Evolutionary conservation across 2,329 filamentous ascomycete species (phyloP), one percentile per base, ranked within the genome.

Genomic region (Fusarium incarnatum): DNA sequence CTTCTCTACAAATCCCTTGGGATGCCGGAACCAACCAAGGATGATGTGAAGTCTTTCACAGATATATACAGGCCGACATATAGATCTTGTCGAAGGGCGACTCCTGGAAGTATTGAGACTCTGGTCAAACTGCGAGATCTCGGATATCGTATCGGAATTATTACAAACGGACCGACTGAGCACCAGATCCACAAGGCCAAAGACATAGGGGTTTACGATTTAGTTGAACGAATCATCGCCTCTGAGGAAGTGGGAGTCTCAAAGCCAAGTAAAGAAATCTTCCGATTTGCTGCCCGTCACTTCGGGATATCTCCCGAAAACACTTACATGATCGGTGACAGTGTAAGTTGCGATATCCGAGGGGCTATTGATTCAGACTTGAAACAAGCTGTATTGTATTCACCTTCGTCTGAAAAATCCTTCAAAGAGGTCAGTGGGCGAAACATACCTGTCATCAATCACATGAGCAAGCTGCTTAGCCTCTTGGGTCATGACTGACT

Each of bases 281-380:
- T 70, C 13, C 34, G 47, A 22, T 53, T 44, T 18, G 65, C 58
- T 2, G 49, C 60, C 3, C 2, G 60, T 18, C 4, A 46, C 6
- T n/a, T 69, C 1, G 16, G 25, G 3, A 52, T 44, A 8, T 30
- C 34, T 27, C 34, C 22, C 4, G 2, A 32, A 5, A 57, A 49
- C 5, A 49, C 42, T 18, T 56, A 13, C 3, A 68, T 70, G 58
- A 37, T 70, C 5, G 61, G 61, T 4, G 68, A 69, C n/a, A 42
- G 37, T 18, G 8, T 23, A 5, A 11, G n/a, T 16, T 30, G 13
- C 9, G 50, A 55, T n/a, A 32, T 55, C 11, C 30, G 11, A 6
- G 52, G 40, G 4, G 40, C 20, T 18, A 15, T 55, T 15, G 13
- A 42, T 12, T 20, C 49, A 7, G 10, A n/a, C 16, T 16, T 45